These are phyloP conservation scores for Eleusine coracana DNA, from an alignment of 176 grass and related monocot genomes.

Conservation along the genomic window DNA sequence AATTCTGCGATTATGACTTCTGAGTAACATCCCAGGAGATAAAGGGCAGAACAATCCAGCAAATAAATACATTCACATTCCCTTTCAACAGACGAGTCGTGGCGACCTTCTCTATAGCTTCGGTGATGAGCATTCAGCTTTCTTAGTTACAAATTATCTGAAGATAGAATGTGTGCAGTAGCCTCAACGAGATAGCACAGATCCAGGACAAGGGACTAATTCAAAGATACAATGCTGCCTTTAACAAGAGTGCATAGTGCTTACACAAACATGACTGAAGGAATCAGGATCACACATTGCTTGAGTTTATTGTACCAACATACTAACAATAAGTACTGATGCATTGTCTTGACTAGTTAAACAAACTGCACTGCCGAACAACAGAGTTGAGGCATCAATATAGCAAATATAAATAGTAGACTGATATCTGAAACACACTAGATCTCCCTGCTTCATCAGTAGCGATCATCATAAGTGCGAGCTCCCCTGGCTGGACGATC, in stretches of 20 bases:
- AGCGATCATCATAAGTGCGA: slow-evolving; percentile 72
- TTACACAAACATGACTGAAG: slow-evolving; percentile 32
- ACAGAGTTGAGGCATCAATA: slow-evolving; percentile 34
- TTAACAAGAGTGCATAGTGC: slow-evolving; percentile 32
- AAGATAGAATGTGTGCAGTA: not conserved
- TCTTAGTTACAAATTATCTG: not conserved
- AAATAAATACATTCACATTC: not conserved
- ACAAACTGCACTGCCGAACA: slow-evolving; percentile 35
- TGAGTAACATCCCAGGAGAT: not conserved
- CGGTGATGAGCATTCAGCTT: not conserved
- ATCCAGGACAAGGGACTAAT: not conserved
- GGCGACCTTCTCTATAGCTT: not conserved
- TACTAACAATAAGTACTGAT: slow-evolving; percentile 35
- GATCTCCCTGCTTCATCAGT: slow-evolving; percentile 56
- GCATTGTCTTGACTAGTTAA: slow-evolving; percentile 26
- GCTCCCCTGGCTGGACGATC: slow-evolving; percentile 69
- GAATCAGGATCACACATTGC: slow-evolving; percentile 32
- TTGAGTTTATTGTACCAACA: slow-evolving; percentile 35
- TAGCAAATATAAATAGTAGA: slow-evolving; percentile 28
- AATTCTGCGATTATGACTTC: not conserved
- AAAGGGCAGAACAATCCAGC: not conserved
- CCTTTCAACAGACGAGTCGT: not conserved
- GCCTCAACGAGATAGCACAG: not conserved
- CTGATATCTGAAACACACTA: slow-evolving; percentile 34
- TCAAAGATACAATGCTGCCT: slow-evolving; percentile 23